Percentiles rank a stretch among this genome's conserved stretches.
phyloP scores from a whole-genome alignment of 176 grass and related monocot genomes.

The Zoysia pacifica region DNA sequence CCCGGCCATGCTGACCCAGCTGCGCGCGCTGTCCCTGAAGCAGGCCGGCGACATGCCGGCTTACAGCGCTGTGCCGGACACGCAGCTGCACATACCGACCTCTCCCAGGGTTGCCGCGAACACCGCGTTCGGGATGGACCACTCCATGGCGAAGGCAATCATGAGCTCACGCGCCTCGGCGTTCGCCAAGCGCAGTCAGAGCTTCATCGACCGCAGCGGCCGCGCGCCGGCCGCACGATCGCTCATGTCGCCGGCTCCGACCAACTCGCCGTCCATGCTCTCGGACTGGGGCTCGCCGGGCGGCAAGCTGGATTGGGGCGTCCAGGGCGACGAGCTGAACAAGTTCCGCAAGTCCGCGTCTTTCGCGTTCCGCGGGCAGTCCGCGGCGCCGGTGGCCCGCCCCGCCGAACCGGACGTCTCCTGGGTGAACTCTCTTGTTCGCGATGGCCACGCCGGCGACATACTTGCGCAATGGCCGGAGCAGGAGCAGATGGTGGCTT shows the following conservation, averaged over 20 bases:
- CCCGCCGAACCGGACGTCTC: conserved; percentile 54
- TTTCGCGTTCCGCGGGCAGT: conserved; percentile 65
- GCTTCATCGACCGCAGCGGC: conserved; percentile 81
- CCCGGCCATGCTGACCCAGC: conserved; percentile 64
- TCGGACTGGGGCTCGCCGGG: conserved; percentile 85
- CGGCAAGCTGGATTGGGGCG: conserved; percentile 88
- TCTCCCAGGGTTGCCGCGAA: conserved; percentile 57
- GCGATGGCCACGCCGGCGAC: conserved; percentile 70
- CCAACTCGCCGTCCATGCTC: conserved; percentile 48
- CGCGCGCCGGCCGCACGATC: conserved; percentile 40
- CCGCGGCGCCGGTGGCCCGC: conserved; percentile 9
- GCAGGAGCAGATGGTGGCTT: conserved; percentile 85
- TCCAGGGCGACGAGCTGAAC: conserved; percentile 94
- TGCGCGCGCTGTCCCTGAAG: conserved; percentile 65
- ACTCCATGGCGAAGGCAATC: conserved; percentile 84
- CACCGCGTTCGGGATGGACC: conserved; percentile 65
- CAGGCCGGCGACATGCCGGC: conserved; percentile 56
- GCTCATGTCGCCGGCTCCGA: conserved; percentile 56
- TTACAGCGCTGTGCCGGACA: conserved; percentile 46
- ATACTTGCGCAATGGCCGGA: conserved; percentile 75
- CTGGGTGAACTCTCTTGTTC: conserved; percentile 78
- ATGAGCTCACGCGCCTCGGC: conserved; percentile 82
- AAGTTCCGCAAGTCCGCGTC: conserved; percentile 92
- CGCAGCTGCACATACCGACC: conserved; percentile 56
- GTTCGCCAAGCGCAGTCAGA: conserved; percentile 92